These are phyloP conservation scores for Pythium inflatum DNA, from an alignment of 352 stramenopile genomes.

Conservation along the genomic window DNA sequence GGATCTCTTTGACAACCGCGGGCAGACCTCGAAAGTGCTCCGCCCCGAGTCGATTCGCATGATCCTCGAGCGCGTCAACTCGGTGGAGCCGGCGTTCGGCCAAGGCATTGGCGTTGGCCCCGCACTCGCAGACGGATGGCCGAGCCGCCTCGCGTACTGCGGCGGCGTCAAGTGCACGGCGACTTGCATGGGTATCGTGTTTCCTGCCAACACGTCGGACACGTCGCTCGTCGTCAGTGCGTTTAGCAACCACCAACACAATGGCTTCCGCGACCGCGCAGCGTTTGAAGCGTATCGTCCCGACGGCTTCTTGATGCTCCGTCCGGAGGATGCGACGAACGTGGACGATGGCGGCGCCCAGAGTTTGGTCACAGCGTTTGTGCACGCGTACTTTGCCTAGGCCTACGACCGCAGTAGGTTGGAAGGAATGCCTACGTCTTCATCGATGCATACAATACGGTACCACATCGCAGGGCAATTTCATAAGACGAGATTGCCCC, in stretches of 20 bases:
- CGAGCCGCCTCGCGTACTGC: constrained; percentile 48
- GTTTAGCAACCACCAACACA: constrained; percentile 25
- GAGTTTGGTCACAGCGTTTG: not conserved
- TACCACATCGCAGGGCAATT: too few species aligned
- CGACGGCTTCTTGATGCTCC: not conserved
- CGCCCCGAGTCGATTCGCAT: constrained; percentile 43
- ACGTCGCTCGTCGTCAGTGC: constrained; percentile 1
- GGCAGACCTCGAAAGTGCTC: constrained; percentile 50
- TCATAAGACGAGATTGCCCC: too few species aligned
- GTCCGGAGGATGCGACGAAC: not conserved
- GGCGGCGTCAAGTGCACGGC: constrained; percentile 49
- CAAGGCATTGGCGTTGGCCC: constrained; percentile 49
- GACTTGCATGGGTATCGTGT: constrained; percentile 48
- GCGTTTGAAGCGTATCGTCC: not conserved
- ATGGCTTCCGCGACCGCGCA: not conserved
- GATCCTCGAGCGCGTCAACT: constrained; percentile 53
- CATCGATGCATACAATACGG: too few species aligned
- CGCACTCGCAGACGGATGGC: constrained; percentile 40
- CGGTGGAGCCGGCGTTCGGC: constrained; percentile 38
- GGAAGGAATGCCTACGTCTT: too few species aligned
- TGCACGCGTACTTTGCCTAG: not conserved
- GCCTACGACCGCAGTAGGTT: too few species aligned
- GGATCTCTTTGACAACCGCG: constrained; percentile 58
- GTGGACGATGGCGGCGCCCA: constrained; percentile 1
- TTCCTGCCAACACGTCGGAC: not conserved